Percentiles rank a stretch among this genome's conserved stretches.
phyloP scores from a whole-genome alignment of 2,329 filamentous ascomycete genomes.

The Aspergillus sp. region DNA sequence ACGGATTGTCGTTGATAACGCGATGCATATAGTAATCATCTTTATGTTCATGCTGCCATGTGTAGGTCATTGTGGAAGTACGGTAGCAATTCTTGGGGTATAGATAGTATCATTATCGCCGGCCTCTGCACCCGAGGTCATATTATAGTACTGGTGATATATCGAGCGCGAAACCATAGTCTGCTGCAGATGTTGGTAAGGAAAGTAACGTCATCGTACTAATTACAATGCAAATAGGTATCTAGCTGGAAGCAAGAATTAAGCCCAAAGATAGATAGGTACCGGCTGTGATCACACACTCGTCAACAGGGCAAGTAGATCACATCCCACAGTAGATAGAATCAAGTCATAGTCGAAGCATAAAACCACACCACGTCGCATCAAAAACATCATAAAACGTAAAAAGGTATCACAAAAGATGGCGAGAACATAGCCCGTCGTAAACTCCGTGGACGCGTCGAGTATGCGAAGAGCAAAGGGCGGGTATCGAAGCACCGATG shows the following conservation, averaged over 20 bases:
- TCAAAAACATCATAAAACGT: conserved; percentile 20
- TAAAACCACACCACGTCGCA: conserved; percentile 11
- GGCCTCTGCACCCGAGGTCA: too few relatives aligned
- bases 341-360: conserved; percentile 10
- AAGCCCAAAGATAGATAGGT: neutral
- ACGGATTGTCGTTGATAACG: too few relatives aligned
- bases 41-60: neutral
- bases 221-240: conserved; percentile 39
- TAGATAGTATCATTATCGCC: neutral
- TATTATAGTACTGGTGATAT: too few relatives aligned
- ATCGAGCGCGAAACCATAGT: too few relatives aligned
- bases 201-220: conserved; percentile 28
- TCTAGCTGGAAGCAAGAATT: conserved; percentile 29
- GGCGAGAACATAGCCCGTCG: conserved; percentile 17
- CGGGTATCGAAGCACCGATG: conserved; percentile 10
- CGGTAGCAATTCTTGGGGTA: neutral
- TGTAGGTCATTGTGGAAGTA: neutral
- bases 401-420: conserved; percentile 14
- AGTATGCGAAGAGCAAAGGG: conserved; percentile 4
- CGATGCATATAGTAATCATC: too few relatives aligned
- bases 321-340: conserved; percentile 1
- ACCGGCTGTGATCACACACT: neutral
- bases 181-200: conserved; percentile 9
- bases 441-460: conserved; percentile 1
- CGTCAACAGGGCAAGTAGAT: neutral